Evolutionary conservation across 1,284 basidiomycete species (phyloP).

Genomic region (Fomitiporia mediterranea): DNA sequence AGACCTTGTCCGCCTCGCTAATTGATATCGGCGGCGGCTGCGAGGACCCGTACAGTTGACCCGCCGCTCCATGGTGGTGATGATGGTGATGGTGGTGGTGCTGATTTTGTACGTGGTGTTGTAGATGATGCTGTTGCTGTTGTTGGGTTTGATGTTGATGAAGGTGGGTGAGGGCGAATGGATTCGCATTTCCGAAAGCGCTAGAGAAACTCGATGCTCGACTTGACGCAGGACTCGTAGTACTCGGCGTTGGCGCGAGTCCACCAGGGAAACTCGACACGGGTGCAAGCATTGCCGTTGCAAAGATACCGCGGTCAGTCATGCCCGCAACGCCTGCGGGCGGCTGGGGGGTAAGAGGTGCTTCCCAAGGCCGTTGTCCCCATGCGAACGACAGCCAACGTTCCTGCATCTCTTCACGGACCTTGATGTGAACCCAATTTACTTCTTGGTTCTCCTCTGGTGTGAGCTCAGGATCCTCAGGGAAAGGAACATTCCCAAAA

Average conservation of each 20-base stretch:
- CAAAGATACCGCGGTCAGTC: slow-evolving; percentile 16
- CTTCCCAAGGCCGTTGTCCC: slow-evolving; percentile 62
- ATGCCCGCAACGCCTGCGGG: slow-evolving; percentile 18
- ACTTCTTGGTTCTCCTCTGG: slow-evolving; percentile 25
- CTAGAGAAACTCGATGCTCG: slow-evolving; percentile 15
- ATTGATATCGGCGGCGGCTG: slow-evolving; percentile 18
- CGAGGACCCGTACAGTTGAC: slow-evolving; percentile 9
- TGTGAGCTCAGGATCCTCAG: slow-evolving; percentile 37
- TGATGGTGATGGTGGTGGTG: slow-evolving; percentile 12
- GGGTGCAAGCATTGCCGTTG: slow-evolving; percentile 17
- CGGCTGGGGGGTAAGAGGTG: slow-evolving; percentile 18
- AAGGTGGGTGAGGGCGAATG: slow-evolving; percentile 7
- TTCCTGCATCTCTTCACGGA: slow-evolving; percentile 63
- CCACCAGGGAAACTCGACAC: slow-evolving; percentile 12
- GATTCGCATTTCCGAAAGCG: slow-evolving; percentile 12
- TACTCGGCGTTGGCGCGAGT: slow-evolving; percentile 3
- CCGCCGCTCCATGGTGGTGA: neutral
- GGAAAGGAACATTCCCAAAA: slow-evolving; percentile 62
- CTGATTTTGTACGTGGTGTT: neutral
- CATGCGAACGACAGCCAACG: slow-evolving; percentile 71
- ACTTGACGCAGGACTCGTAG: slow-evolving; percentile 5
- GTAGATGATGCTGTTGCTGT: slow-evolving; percentile 2
- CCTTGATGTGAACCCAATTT: slow-evolving; percentile 25
- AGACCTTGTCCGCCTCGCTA: slow-evolving; percentile 45
- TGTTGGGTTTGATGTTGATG: slow-evolving; percentile 5